Evolutionary conservation across 2,329 filamentous ascomycete species (phyloP), one percentile per base, ranked within the genome.

Genomic region (Claviceps sp.): DNA sequence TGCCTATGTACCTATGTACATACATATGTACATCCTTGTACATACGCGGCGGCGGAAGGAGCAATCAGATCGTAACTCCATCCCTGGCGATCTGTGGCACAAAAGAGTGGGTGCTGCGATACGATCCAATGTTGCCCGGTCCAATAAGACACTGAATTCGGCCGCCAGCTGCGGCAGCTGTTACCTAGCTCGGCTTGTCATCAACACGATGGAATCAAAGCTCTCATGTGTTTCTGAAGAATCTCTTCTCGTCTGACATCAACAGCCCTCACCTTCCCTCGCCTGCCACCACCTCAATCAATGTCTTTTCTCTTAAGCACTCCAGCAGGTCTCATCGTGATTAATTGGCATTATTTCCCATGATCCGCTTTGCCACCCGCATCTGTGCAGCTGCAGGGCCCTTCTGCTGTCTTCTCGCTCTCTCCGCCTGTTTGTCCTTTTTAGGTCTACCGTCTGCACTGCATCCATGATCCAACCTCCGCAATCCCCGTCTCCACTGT

Each of bases 231-330:
- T 14, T 34, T 50, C 40, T 50, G n/a, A 26, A 7, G 34, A 17
- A 26, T 40, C 13, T 19, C n/a, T 30, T 17, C 11, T 47, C 46
- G 46, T 38, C 46, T 48, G 30, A 47, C 30, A 47, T 39, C 19
- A 37, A 4, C 37, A 11, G 22, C 34, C 5, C 16, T 50, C 14
- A 22, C 38, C 37, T 24, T 37, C 17, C 38, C 26, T 34, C 22
- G 39, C 24, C 34, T 41, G 17, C 22, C 10, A 14, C 22, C 39
- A 38, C 34, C 34, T 40, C 49, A 41, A 39, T 38, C 43, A 45
- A 51, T 51, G 43, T 51, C 49, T 51, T 30, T 46, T 51, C 37
- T 11, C 43, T 17, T 34, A 30, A 26, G 43, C 42, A 46, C 43
- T 46, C 46, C 34, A 19, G 22, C 37, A 46, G 38, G 50, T 47